phyloP scores from a whole-genome alignment of 108 stramenopile species.

The Nitzschia putrida region DNA sequence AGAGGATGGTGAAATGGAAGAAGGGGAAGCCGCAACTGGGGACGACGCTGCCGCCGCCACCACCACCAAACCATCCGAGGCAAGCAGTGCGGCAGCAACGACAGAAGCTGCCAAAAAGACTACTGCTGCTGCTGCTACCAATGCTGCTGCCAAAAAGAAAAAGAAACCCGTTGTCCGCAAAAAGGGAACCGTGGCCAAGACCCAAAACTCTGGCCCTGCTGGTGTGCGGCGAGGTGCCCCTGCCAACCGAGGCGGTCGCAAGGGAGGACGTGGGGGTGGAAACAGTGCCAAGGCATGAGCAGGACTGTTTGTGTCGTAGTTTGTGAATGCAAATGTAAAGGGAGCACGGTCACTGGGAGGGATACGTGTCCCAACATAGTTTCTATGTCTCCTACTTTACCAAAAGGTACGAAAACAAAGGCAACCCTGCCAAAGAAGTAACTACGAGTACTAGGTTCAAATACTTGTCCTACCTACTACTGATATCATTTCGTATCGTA shows the following conservation, averaged over 20 bases:
- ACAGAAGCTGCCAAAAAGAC: background rate
- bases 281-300: background rate
- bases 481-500: too few relatives aligned
- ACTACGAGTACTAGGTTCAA: too few relatives aligned
- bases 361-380: too few relatives aligned
- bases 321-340: too few relatives aligned
- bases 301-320: too few relatives aligned
- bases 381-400: too few relatives aligned
- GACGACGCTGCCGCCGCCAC: too few relatives aligned
- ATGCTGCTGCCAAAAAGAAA: conserved; percentile 16
- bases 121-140: too few relatives aligned
- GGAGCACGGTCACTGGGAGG: too few relatives aligned
- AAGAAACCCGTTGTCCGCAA: conserved; percentile 17
- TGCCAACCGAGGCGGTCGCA: conserved; percentile 18
- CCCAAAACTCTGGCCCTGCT: background rate
- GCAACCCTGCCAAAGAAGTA: too few relatives aligned
- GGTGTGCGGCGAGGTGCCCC: background rate
- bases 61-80: background rate
- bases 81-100: background rate
- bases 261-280: conserved; percentile 20
- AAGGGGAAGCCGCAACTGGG: conserved; percentile 12
- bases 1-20: conserved; percentile 10
- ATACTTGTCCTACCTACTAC: too few relatives aligned
- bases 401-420: too few relatives aligned
- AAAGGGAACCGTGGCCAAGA: conserved; percentile 25